phyloP scores from a whole-genome alignment of 1,284 basidiomycete species.

The Pseudozyma tsukubaensis region DNA sequence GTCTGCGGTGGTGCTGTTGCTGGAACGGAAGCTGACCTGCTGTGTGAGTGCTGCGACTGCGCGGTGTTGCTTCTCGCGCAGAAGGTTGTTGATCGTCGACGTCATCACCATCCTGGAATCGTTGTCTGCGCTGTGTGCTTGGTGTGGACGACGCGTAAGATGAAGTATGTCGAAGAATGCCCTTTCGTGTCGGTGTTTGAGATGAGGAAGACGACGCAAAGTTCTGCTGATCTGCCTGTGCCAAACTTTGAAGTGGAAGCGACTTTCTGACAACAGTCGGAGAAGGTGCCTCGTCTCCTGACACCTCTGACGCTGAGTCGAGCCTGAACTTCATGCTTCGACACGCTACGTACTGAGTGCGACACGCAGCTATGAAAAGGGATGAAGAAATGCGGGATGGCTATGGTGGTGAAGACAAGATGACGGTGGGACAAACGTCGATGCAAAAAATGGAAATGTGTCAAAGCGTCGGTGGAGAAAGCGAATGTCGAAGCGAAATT shows the following conservation, averaged over 20 bases:
- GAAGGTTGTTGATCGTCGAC: not conserved
- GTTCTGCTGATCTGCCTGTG: conserved; percentile 17
- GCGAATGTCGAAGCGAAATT: too few species aligned
- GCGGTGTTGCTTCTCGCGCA: conserved; percentile 8
- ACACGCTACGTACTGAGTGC: not conserved
- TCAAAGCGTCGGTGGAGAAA: conserved; percentile 11
- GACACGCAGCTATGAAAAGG: not conserved
- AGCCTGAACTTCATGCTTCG: conserved; percentile 34
- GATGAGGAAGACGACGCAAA: conserved; percentile 27
- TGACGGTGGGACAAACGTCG: not conserved
- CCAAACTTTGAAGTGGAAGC: conserved; percentile 12
- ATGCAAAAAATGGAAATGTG: not conserved
- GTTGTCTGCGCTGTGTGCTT: conserved; percentile 14
- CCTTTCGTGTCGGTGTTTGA: conserved; percentile 24
- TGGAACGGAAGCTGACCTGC: conserved; percentile 15
- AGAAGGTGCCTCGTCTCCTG: conserved; percentile 27
- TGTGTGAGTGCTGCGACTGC: conserved; percentile 1
- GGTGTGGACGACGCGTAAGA: conserved; percentile 19
- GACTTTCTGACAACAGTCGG: conserved; percentile 30
- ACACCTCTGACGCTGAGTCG: conserved; percentile 40
- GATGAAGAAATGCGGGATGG: not conserved
- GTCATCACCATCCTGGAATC: conserved; percentile 9
- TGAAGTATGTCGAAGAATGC: conserved; percentile 38
- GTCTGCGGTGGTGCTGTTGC: conserved; percentile 13
- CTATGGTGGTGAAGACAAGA: conserved; percentile 1